Base-by-base conservation (phyloP, 73 alveolate genomes). In the Effrenium voratum region DNA sequence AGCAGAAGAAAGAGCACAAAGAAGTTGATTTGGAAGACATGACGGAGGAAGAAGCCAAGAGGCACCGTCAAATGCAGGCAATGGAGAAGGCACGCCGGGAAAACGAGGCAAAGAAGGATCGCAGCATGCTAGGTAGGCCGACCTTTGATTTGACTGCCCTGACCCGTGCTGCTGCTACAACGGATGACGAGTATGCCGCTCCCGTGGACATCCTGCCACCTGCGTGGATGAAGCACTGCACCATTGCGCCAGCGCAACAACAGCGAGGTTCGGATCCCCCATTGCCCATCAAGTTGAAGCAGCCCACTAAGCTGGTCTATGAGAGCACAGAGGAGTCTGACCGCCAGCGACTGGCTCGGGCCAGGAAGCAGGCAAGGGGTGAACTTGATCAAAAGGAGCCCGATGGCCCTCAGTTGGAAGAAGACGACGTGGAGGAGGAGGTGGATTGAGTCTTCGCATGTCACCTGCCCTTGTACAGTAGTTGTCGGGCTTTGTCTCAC, bases 151-250 rank as follows among this genome's bases (percentile, higher is more conserved):
- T 87, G 49, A 87, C 47, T 30, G 72, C 95, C 40, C 57, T 87
- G 85, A 87, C 95, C 60, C 95, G 95, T 26, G 46, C 80, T 70
- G 95, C 95, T 34, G 95, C 95, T 41, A 68, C 81, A 40, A 87
- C 63, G 95, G 95, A 87, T 49, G 95, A 87, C 38, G 95, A 87
- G 85, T 63, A 43, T 77, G 34, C 85, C 43, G 95, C 95, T 28
- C 95, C 95, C 34, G 95, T 87, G 84, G 95, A 87, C 45, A 47
- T 87, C 47, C 70, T 87, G 68, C 95, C 95, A 36, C 95, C 95
- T 30, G 70, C 95, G 40, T 87, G 95, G 95, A 87, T 87, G 95
- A 87, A 87, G 85, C 83, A 87, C 50, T 87, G 95, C 83, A n/a
- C 50, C 52, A 36, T 38, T n/a, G 49, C 49, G 47, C 83, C 83